Percentiles rank a stretch among this genome's conserved stretches.
These are phyloP conservation scores for Ustilago nuda DNA, from an alignment of 1,284 basidiomycete genomes.

Conservation along the genomic window DNA sequence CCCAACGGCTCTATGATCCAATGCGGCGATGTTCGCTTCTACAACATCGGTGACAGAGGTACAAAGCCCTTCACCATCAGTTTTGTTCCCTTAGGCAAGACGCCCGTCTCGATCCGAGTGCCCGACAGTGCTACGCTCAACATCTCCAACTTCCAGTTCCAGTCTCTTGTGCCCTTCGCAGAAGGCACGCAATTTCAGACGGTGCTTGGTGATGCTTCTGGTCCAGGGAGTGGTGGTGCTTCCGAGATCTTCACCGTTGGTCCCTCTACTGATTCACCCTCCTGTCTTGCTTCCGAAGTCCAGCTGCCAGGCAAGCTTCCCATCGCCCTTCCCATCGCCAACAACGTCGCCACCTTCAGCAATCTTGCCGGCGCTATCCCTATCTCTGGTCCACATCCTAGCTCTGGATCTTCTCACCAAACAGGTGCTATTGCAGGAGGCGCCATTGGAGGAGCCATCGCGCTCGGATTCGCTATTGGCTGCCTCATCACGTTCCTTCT, in stretches of 20 bases:
- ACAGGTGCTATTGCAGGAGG: constrained; percentile 58
- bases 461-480: constrained; percentile 46
- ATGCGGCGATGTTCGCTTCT: constrained; percentile 51
- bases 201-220: constrained; percentile 48
- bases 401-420: constrained; percentile 2
- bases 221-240: constrained; percentile 50
- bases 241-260: constrained; percentile 45
- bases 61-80: constrained; percentile 57
- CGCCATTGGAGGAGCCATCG: constrained; percentile 57
- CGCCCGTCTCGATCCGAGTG: constrained; percentile 43
- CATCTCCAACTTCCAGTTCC: constrained; percentile 45
- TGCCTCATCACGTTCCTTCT: constrained; percentile 46
- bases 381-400: not conserved
- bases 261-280: constrained; percentile 9
- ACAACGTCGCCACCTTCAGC: constrained; percentile 37
- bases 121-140: constrained; percentile 40
- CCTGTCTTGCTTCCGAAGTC: constrained; percentile 31
- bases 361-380: constrained; percentile 52
- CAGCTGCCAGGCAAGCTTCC: constrained; percentile 18
- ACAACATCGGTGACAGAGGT: constrained; percentile 52
- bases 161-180: constrained; percentile 37
- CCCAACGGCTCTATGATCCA: constrained; percentile 41
- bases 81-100: constrained; percentile 40
- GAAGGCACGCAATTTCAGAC: constrained; percentile 53
- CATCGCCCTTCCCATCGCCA: constrained; percentile 30